phyloP scores from a whole-genome alignment of 495 filamentous ascomycete species.

The Astrocystis sublimbata region DNA sequence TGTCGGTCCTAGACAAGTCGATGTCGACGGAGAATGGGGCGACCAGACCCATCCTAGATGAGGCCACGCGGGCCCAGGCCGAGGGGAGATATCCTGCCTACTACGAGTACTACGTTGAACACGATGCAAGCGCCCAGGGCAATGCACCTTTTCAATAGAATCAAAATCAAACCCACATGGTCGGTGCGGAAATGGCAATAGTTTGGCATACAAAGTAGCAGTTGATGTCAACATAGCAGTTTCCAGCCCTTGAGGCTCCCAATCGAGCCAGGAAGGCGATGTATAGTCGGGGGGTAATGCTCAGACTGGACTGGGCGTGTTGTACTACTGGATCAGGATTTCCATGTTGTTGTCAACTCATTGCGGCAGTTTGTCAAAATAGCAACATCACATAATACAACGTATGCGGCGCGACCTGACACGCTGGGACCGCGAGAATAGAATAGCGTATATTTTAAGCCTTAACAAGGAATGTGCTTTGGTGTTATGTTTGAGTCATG shows the following conservation, averaged over 20 bases:
- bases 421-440: not conserved
- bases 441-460: not conserved
- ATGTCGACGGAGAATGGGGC: conserved; percentile 63
- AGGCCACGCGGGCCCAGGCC: conserved; percentile 60
- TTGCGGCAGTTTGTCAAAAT: conserved; percentile 6
- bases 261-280: too few relatives aligned
- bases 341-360: not conserved
- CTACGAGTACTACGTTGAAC: conserved; percentile 62
- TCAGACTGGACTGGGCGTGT: too few relatives aligned
- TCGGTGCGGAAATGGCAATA: not conserved
- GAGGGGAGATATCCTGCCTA: conserved; percentile 66
- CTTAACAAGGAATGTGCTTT: too few relatives aligned
- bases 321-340: not conserved
- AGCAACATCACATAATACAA: not conserved
- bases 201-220: not conserved
- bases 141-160: conserved; percentile 43
- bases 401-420: not conserved
- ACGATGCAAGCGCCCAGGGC: conserved; percentile 42
- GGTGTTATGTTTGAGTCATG: too few relatives aligned
- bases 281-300: too few relatives aligned
- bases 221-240: too few relatives aligned
- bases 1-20: conserved; percentile 47
- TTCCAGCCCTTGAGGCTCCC: too few relatives aligned
- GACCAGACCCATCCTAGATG: conserved; percentile 60
- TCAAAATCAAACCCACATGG: not conserved